Percentiles rank a stretch among this genome's conserved stretches.
Evolutionary conservation across 2,329 filamentous ascomycete genomes (phyloP).

Genomic region (Cordyceps javanica): DNA sequence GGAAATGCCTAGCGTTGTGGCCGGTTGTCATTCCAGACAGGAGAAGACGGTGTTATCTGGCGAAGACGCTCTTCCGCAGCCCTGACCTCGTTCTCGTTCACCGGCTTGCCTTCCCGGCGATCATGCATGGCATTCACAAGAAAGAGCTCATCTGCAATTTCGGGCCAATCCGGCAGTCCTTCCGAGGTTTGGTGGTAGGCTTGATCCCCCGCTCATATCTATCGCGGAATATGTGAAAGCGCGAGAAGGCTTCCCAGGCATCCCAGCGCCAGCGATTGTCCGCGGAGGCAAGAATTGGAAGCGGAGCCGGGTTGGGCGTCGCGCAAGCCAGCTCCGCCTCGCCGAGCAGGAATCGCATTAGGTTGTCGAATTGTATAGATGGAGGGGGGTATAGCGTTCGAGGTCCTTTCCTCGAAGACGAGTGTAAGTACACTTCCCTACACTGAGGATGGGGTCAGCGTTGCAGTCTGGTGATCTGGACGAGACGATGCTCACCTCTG

Average conservation of each 20-base stretch:
- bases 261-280: background rate
- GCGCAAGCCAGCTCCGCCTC: background rate
- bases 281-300: background rate
- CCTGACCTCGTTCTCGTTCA: background rate
- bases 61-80: background rate
- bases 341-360: background rate
- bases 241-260: background rate
- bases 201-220: background rate
- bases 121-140: background rate
- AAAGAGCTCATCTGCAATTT: background rate
- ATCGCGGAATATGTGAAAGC: background rate
- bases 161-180: background rate
- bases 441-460: background rate
- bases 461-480: background rate
- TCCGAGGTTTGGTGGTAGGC: background rate
- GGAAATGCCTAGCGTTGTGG: background rate
- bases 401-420: background rate
- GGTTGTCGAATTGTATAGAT: background rate
- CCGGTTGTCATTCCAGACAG: background rate
- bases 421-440: background rate
- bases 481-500: constrained; percentile 11
- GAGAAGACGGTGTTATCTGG: background rate
- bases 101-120: background rate
- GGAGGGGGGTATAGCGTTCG: background rate
- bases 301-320: background rate